Percentiles rank a stretch among this genome's conserved stretches.
Evolutionary conservation across 108 stramenopile genomes (phyloP).

Genomic region (Nannochloropsis gaditana): DNA sequence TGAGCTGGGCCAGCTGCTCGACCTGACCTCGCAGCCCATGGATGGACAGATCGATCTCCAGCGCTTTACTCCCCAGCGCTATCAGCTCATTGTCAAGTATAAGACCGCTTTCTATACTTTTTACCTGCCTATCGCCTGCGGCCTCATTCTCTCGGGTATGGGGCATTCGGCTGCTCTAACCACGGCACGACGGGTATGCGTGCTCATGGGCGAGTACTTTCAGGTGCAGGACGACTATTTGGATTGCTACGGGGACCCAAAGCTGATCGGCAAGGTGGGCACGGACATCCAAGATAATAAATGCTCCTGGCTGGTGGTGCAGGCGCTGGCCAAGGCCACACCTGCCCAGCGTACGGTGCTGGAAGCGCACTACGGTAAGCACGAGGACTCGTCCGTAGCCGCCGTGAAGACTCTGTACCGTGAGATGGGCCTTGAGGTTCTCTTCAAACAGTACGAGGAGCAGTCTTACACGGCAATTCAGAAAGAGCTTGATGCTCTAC

Average conservation of each 20-base stretch:
- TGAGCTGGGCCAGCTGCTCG: conserved; percentile 77
- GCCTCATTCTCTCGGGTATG: conserved; percentile 60
- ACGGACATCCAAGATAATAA: conserved; percentile 99
- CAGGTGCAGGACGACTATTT: conserved; percentile 98
- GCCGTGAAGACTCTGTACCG: conserved; percentile 73
- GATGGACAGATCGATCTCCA: conserved; percentile 50
- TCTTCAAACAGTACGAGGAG: conserved; percentile 78
- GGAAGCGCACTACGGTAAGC: conserved; percentile 74
- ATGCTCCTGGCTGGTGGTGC: conserved; percentile 94
- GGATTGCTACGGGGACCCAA: conserved; percentile 87
- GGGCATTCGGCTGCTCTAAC: conserved; percentile 43
- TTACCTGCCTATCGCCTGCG: conserved; percentile 82
- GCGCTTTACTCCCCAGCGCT: conserved; percentile 40
- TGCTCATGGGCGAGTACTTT: conserved; percentile 94
- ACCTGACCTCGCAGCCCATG: conserved; percentile 56
- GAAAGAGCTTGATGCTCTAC: conserved; percentile 55
- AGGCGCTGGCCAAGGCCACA: conserved; percentile 60
- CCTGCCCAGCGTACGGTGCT: conserved; percentile 52
- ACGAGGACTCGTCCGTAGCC: conserved; percentile 60
- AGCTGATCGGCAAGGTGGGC: conserved; percentile 93
- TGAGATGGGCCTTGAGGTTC: conserved; percentile 66
- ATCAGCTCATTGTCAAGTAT: conserved; percentile 81
- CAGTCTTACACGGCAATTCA: conserved; percentile 59
- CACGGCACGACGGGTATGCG: conserved; percentile 62
- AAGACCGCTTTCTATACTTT: conserved; percentile 99